Conservation (phyloP, 1,139 yeast genomes). For the Kodamaea sp. region DNA sequence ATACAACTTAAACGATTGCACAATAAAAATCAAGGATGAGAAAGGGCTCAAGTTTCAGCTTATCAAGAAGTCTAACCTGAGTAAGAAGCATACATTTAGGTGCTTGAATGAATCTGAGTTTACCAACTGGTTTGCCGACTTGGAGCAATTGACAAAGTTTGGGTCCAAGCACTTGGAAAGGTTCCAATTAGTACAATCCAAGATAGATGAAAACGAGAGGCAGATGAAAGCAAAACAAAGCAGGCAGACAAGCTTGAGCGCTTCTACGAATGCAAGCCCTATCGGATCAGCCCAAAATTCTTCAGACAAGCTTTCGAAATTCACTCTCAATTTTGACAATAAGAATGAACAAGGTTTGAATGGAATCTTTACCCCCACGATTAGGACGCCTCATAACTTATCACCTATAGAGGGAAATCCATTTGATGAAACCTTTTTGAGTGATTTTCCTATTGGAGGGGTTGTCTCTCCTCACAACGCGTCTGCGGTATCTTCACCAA, state of each 20-base stretch:
- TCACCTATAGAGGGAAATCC: slow-evolving; percentile 35
- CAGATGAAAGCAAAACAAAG: slow-evolving; percentile 4
- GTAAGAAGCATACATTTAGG: slow-evolving; percentile 40
- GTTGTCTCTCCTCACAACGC: slow-evolving; percentile 4
- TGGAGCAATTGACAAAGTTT: slow-evolving; percentile 40
- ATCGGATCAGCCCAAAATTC: neutral
- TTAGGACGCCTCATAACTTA: slow-evolving; percentile 32
- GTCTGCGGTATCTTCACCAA: slow-evolving; percentile 3
- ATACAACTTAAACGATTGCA: slow-evolving; percentile 44
- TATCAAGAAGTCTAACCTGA: slow-evolving; percentile 27
- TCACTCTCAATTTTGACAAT: slow-evolving; percentile 11
- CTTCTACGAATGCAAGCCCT: neutral
- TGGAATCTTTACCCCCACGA: slow-evolving; percentile 43
- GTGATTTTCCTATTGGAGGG: slow-evolving; percentile 13
- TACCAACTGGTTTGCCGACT: slow-evolving; percentile 39
- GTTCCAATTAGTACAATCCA: slow-evolving; percentile 35
- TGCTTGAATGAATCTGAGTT: slow-evolving; percentile 36
- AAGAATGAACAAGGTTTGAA: slow-evolving; percentile 13
- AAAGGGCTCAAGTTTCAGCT: slow-evolving; percentile 38
- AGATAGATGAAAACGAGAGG: slow-evolving; percentile 23
- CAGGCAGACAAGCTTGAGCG: neutral
- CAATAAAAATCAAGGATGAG: slow-evolving; percentile 35
- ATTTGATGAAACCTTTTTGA: slow-evolving; percentile 35
- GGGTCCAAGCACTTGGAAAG: slow-evolving; percentile 37
- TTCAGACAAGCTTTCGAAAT: slow-evolving; percentile 1